These are phyloP conservation scores for Tetrahymena elliotti DNA, from an alignment of 73 alveolate species.

Conservation along the genomic window DNA sequence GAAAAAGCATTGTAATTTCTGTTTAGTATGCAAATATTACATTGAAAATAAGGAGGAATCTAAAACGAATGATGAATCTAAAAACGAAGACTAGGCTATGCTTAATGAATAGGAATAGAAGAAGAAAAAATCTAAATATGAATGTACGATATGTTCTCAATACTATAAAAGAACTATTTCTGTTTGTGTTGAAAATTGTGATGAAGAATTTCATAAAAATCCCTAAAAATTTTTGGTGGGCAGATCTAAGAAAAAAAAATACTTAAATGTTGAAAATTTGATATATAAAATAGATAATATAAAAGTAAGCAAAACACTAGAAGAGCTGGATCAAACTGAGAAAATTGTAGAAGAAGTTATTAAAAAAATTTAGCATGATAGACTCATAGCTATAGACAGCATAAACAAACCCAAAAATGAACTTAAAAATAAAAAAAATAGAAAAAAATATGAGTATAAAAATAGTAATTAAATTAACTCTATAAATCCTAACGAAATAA, in stretches of 20 bases:
- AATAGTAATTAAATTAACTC: too few relatives aligned
- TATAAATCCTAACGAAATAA: background rate
- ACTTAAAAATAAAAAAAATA: background rate
- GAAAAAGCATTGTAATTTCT: background rate
- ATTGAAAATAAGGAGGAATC: background rate
- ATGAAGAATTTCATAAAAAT: background rate
- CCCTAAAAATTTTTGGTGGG: background rate
- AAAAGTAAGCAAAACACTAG: background rate
- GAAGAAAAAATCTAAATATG: background rate
- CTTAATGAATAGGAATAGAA: background rate
- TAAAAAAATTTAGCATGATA: background rate
- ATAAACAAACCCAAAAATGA: background rate
- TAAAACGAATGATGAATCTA: background rate
- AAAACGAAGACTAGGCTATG: background rate
- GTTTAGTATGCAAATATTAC: background rate
- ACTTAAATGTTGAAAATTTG: background rate
- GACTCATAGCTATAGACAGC: background rate
- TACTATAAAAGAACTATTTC: background rate
- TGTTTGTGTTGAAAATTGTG: background rate
- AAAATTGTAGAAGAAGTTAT: background rate
- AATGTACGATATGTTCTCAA: background rate
- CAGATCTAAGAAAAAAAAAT: background rate
- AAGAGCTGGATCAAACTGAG: background rate
- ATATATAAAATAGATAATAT: background rate
- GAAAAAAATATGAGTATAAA: background rate